These are phyloP conservation scores for Syzygium grande DNA, from an alignment of 345 rosid species.

Conservation along the genomic window DNA sequence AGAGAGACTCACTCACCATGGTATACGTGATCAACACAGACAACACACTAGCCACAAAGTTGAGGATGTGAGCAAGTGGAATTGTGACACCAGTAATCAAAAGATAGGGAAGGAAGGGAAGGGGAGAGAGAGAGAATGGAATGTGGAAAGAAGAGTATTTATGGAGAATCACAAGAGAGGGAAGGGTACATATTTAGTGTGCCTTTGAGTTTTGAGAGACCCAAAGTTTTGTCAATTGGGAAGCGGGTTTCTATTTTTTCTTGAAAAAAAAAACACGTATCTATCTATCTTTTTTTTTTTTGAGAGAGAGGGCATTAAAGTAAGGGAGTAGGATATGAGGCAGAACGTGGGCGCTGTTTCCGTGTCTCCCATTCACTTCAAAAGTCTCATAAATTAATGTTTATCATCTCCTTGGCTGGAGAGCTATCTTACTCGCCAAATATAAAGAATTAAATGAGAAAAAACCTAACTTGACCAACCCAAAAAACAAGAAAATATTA, in stretches of 20 bases:
- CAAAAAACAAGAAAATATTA: background rate
- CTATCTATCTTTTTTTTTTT: background rate
- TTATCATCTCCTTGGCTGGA: slow-evolving; percentile 61
- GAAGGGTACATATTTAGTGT: slow-evolving; percentile 43
- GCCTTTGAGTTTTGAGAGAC: background rate
- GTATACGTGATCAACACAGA: background rate
- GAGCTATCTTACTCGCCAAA: slow-evolving; percentile 24
- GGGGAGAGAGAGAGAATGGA: slow-evolving; percentile 18
- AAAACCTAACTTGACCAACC: slow-evolving; percentile 35
- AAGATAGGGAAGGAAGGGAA: slow-evolving; percentile 5
- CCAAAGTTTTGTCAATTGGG: background rate
- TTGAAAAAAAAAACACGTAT: background rate
- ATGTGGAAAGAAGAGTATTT: slow-evolving; percentile 2
- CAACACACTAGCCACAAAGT: background rate
- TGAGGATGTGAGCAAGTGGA: background rate
- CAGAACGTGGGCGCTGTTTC: slow-evolving; percentile 91
- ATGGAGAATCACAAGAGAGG: slow-evolving; percentile 29
- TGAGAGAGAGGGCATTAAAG: background rate
- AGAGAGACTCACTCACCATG: slow-evolving; percentile 2
- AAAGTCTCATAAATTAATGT: slow-evolving; percentile 17
- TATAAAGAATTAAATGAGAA: slow-evolving; percentile 1
- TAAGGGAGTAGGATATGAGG: slow-evolving; percentile 26
- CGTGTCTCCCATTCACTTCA: slow-evolving; percentile 57
- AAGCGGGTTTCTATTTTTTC: background rate
- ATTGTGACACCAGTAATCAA: slow-evolving; percentile 5